Percentiles rank a stretch among this genome's conserved stretches.
phyloP scores from a whole-genome alignment of 1,139 yeast genomes.

The Keqinozyma sinolaborantium region DNA sequence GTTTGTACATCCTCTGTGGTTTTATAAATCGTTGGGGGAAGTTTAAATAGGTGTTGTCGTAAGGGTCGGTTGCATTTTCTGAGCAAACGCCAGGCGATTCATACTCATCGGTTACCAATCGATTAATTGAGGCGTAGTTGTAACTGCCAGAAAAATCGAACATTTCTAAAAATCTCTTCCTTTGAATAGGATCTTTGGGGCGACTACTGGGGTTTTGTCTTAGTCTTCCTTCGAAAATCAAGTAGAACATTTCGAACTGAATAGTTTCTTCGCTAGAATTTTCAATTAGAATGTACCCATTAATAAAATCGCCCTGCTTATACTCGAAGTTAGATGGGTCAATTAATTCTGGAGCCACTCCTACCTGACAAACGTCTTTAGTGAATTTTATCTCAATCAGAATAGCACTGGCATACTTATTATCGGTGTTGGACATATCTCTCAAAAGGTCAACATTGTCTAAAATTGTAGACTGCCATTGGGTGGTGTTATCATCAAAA shows the following conservation, averaged over 20 bases:
- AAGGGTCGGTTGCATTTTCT: conserved; percentile 17
- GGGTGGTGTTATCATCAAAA: conserved; percentile 27
- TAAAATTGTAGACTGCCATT: conserved; percentile 37
- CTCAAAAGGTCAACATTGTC: conserved; percentile 35
- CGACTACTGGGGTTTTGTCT: too few relatives aligned
- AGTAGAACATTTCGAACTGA: conserved; percentile 40
- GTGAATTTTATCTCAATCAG: conserved; percentile 31
- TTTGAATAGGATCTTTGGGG: conserved; percentile 11
- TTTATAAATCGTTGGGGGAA: conserved; percentile 22
- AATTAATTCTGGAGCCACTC: conserved; percentile 24
- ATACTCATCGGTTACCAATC: conserved; percentile 25
- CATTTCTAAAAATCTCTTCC: conserved; percentile 35
- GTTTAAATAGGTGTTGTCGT: conserved; percentile 24
- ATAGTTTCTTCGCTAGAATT: conserved; percentile 24
- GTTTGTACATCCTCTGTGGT: conserved; percentile 30
- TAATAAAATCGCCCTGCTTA: conserved; percentile 37
- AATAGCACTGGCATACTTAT: conserved; percentile 22
- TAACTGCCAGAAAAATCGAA: conserved; percentile 42
- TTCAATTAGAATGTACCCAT: conserved; percentile 32
- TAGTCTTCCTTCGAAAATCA: conserved; percentile 37
- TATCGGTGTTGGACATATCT: conserved; percentile 28
- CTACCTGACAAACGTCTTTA: conserved; percentile 29
- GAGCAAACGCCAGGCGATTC: conserved; percentile 13
- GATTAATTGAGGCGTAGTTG: conserved; percentile 26
- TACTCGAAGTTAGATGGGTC: conserved; percentile 35